Conservation (phyloP, 1,284 basidiomycete genomes). For the Ustilago xerochloae region DNA sequence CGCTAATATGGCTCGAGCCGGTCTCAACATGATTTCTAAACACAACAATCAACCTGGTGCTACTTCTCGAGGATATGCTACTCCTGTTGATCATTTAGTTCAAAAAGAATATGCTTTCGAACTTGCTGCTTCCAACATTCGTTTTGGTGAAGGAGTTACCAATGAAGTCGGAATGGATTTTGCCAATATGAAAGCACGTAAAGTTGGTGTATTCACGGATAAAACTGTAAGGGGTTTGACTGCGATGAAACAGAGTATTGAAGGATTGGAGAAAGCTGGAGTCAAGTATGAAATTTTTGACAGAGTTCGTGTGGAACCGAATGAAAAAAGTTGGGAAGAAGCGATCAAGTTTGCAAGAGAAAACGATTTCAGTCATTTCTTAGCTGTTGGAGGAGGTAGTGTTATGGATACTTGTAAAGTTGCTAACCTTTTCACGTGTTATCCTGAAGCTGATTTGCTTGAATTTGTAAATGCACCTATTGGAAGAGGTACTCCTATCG, state of each 20-base stretch:
- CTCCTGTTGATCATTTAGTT: constrained; percentile 77
- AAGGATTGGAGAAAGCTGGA: constrained; percentile 78
- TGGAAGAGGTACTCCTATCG: constrained; percentile 88
- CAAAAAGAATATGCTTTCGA: constrained; percentile 96
- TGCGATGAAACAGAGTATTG: constrained; percentile 85
- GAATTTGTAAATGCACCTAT: constrained; percentile 98
- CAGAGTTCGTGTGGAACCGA: constrained; percentile 87
- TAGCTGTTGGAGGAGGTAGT: constrained; percentile 85
- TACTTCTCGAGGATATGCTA: constrained; percentile 72
- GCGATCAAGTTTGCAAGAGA: constrained; percentile 88
- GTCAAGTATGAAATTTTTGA: constrained; percentile 87
- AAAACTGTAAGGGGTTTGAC: constrained; percentile 82
- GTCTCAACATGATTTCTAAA: constrained; percentile 56
- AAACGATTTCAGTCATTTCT: constrained; percentile 86
- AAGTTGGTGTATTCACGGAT: constrained; percentile 96
- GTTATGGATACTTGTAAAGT: constrained; percentile 94
- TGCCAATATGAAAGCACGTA: constrained; percentile 70
- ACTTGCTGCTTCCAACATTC: constrained; percentile 88
- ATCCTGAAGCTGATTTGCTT: constrained; percentile 84
- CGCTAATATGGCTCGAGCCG: constrained; percentile 39
- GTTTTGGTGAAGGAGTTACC: constrained; percentile 68
- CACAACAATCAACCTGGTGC: constrained; percentile 50
- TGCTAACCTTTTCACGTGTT: constrained; percentile 82
- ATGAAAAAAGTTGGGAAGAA: constrained; percentile 77
- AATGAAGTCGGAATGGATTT: constrained; percentile 91